Evolutionary conservation across 805 yeast genomes (phyloP).

Genomic region (Pichia manshurica): DNA sequence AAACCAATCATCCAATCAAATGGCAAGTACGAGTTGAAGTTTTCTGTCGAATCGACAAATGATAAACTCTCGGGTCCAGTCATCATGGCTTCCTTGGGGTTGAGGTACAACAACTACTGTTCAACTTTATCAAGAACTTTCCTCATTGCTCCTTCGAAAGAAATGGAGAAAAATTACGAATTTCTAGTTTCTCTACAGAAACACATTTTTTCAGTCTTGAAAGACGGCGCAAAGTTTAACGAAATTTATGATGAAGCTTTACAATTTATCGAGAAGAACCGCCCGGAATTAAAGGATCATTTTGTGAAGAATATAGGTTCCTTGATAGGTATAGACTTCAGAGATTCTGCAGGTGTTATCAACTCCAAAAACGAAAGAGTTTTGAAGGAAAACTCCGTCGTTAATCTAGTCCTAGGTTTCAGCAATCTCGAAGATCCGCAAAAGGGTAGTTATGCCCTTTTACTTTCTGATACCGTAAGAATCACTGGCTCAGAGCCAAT

Average conservation of each 20-base stretch:
- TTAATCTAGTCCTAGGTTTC: conserved; percentile 75
- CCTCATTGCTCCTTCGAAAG: conserved; percentile 79
- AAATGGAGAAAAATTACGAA: conserved; percentile 74
- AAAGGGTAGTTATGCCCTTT: conserved; percentile 58
- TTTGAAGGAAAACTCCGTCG: conserved; percentile 65
- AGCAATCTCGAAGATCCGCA: conserved; percentile 50
- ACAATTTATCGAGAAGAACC: conserved; percentile 52
- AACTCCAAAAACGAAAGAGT: conserved; percentile 64
- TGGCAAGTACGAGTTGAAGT: conserved; percentile 74
- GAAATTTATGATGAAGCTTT: conserved; percentile 60
- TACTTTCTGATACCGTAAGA: conserved; percentile 76
- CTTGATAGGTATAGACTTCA: conserved; percentile 81
- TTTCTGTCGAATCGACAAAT: conserved; percentile 72
- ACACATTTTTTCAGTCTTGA: conserved; percentile 53
- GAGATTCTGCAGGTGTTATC: conserved; percentile 71
- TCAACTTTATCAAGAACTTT: conserved; percentile 85
- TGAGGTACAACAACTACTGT: conserved; percentile 84
- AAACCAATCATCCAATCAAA: conserved; percentile 89
- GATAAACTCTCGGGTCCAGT: conserved; percentile 68
- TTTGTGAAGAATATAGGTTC: conserved; percentile 83
- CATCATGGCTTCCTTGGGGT: conserved; percentile 76
- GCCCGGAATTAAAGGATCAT: conserved; percentile 57
- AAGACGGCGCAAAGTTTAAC: conserved; percentile 62
- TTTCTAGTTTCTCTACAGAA: conserved; percentile 65
- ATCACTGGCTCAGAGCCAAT: conserved; percentile 57